These are phyloP conservation scores for Clarireedia sp. DNA, from an alignment of 2,329 filamentous ascomycete genomes.

Conservation along the genomic window DNA sequence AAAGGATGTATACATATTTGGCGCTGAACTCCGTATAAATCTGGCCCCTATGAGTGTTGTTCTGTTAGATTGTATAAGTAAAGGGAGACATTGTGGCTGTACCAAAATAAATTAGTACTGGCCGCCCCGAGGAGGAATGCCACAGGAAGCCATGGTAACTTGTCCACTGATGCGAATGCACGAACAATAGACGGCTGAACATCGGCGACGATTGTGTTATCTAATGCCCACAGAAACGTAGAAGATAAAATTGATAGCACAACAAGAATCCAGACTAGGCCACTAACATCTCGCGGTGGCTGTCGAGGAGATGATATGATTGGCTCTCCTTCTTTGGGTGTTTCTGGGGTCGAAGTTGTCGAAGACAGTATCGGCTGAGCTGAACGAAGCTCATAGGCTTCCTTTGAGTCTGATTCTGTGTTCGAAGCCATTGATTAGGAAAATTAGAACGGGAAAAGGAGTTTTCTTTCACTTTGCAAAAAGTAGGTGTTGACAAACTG, in stretches of 20 bases:
- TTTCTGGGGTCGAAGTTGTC: neutral
- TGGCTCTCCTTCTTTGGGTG: neutral
- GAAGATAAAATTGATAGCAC: conserved; percentile 26
- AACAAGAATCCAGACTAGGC: conserved; percentile 24
- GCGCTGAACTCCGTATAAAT: conserved; percentile 29
- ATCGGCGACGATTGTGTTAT: conserved; percentile 44
- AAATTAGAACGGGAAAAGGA: too few relatives aligned
- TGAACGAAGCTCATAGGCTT: too few relatives aligned
- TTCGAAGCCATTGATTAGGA: too few relatives aligned
- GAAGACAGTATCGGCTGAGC: too few relatives aligned
- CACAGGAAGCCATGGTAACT: conserved; percentile 36
- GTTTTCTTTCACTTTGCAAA: too few relatives aligned
- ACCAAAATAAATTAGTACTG: conserved; percentile 32
- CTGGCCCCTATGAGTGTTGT: conserved; percentile 18
- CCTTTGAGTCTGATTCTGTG: too few relatives aligned
- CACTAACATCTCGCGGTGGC: neutral
- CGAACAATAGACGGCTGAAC: conserved; percentile 36
- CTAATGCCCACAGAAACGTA: conserved; percentile 36
- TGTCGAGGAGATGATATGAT: neutral
- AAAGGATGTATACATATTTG: conserved; percentile 28
- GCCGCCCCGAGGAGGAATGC: conserved; percentile 36
- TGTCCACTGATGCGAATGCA: conserved; percentile 31
- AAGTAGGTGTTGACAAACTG: too few relatives aligned
- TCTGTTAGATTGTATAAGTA: neutral
- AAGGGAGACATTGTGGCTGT: neutral